Conservation (phyloP, 768 basidiomycete species). For the Tylopilus subfusipes region DNA sequence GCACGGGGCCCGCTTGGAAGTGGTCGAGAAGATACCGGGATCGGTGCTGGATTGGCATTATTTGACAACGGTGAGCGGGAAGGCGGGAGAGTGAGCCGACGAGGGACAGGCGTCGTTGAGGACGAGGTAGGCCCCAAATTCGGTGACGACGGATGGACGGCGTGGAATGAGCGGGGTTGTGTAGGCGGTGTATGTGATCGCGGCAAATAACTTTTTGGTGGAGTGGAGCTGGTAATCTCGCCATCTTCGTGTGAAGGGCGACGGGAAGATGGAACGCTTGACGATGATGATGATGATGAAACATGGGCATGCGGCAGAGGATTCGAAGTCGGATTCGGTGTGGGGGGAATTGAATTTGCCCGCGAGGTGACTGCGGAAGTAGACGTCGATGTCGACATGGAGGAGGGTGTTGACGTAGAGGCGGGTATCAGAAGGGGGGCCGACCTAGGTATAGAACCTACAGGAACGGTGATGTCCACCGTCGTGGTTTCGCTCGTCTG, state of each 20-base stretch:
- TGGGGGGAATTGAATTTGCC: slow-evolving; percentile 20
- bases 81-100: slow-evolving; percentile 30
- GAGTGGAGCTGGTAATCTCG: slow-evolving; percentile 43
- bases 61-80: slow-evolving; percentile 31
- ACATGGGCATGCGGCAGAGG: not conserved
- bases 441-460: not conserved
- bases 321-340: slow-evolving; percentile 1
- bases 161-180: slow-evolving; percentile 45
- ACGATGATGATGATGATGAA: slow-evolving; percentile 1
- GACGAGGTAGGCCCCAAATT: slow-evolving; percentile 22
- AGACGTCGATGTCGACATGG: slow-evolving; percentile 24
- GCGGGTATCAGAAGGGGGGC: slow-evolving; percentile 1
- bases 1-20: slow-evolving; percentile 41
- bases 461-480: not conserved
- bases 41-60: slow-evolving; percentile 12
- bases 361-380: slow-evolving; percentile 23
- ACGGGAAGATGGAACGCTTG: slow-evolving; percentile 18
- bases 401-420: slow-evolving; percentile 11
- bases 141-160: slow-evolving; percentile 25
- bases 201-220: slow-evolving; percentile 35
- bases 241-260: slow-evolving; percentile 49
- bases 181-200: slow-evolving; percentile 46
- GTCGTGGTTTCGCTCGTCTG: slow-evolving; percentile 16
- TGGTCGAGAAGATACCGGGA: slow-evolving; percentile 31
- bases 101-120: slow-evolving; percentile 22